These are phyloP conservation scores for Tetraselmis striata DNA, from an alignment of 139 green algal species.

Conservation along the genomic window DNA sequence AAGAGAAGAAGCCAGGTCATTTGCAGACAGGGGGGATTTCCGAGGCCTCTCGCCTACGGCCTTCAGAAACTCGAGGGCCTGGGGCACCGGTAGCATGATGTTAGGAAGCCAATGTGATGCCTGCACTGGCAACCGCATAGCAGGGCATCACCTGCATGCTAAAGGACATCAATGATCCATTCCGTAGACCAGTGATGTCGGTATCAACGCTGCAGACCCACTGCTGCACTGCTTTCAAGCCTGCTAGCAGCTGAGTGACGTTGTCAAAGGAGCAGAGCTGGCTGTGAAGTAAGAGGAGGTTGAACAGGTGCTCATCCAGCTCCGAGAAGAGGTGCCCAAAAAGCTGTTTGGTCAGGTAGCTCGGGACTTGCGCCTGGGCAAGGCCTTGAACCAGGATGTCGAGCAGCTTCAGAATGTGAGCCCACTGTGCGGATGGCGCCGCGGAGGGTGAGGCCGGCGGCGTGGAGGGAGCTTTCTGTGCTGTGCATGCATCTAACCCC, in stretches of 20 bases:
- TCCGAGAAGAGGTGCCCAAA: not conserved
- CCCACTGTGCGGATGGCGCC: not conserved
- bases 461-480: too few relatives aligned
- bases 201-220: not conserved
- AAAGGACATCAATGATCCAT: not conserved
- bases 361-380: not conserved
- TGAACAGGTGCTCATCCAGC: not conserved
- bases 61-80: not conserved
- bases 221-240: not conserved
- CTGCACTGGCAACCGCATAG: too few relatives aligned
- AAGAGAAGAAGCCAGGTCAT: not conserved
- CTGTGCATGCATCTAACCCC: not conserved
- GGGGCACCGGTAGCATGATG: too few relatives aligned
- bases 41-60: not conserved
- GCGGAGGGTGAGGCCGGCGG: not conserved
- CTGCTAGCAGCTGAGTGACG: not conserved
- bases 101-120: too few relatives aligned
- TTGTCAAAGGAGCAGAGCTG: not conserved
- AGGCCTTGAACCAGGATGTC: not conserved
- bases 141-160: too few relatives aligned
- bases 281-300: not conserved
- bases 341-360: not conserved
- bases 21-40: not conserved
- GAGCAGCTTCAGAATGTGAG: not conserved
- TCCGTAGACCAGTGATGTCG: not conserved